A percentile compares a stretch with the other conserved stretches of the same genome.
Evolutionary conservation across 805 yeast genomes (phyloP).

Genomic region (Yamadazyma tumulicola): DNA sequence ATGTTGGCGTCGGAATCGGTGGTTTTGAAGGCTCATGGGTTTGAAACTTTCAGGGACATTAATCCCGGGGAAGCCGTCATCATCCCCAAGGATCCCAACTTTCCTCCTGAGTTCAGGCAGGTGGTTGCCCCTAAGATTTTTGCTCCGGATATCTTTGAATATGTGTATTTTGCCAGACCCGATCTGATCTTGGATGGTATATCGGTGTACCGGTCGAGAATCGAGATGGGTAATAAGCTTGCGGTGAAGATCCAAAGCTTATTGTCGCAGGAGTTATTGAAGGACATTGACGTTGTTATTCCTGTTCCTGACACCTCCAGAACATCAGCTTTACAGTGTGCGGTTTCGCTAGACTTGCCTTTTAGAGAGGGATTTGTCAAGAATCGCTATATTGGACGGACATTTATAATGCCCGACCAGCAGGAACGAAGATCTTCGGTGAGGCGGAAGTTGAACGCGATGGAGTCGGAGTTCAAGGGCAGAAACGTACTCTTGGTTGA

Average conservation of each 20-base stretch:
- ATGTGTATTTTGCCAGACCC: constrained; percentile 97
- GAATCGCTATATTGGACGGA: constrained; percentile 95
- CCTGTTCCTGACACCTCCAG: constrained; percentile 99
- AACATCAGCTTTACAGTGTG: constrained; percentile 89
- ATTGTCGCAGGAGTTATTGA: constrained; percentile 16
- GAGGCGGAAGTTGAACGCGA: constrained; percentile 91
- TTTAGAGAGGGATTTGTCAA: constrained; percentile 97
- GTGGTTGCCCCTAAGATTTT: constrained; percentile 74
- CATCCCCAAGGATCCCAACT: constrained; percentile 58
- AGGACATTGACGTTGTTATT: constrained; percentile 85
- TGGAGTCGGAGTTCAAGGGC: constrained; percentile 86
- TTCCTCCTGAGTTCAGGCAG: constrained; percentile 78
- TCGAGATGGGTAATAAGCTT: constrained; percentile 89
- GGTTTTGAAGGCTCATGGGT: constrained; percentile 89
- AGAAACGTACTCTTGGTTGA: constrained; percentile 87
- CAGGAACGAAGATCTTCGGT: constrained; percentile 90
- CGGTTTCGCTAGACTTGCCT: constrained; percentile 73
- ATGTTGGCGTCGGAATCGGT: constrained; percentile 96
- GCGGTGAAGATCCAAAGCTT: constrained; percentile 60
- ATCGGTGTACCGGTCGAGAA: constrained; percentile 87
- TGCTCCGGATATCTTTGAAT: constrained; percentile 95
- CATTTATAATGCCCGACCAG: constrained; percentile 98
- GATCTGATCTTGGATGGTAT: constrained; percentile 97
- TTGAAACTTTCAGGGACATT: constrained; percentile 72
- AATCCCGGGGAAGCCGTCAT: constrained; percentile 96